Conservation (phyloP, 1,139 yeast species). For the Saccharomyces hybrid region DNA sequence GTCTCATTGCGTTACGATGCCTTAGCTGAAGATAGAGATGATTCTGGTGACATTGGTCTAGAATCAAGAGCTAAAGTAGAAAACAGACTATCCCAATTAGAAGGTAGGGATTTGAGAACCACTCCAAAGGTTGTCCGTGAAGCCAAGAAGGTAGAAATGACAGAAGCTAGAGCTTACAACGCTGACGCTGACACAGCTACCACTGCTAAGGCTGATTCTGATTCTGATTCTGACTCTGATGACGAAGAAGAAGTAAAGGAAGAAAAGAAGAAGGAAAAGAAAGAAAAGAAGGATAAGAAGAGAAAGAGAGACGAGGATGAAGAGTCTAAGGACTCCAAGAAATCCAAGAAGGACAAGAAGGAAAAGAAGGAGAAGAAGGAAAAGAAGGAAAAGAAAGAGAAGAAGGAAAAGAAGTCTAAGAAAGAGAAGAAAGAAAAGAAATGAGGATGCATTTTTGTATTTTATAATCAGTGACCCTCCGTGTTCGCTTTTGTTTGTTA, state of each 20-base stretch:
- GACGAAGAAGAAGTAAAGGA: slow-evolving; percentile 36
- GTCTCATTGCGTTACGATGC: slow-evolving; percentile 95
- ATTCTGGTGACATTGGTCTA: slow-evolving; percentile 87
- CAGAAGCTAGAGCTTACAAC: slow-evolving; percentile 82
- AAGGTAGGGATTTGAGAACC: slow-evolving; percentile 87
- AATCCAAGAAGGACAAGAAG: slow-evolving; percentile 35
- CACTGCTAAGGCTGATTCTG: slow-evolving; percentile 40
- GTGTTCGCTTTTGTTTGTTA: not conserved
- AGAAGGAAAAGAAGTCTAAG: slow-evolving; percentile 40
- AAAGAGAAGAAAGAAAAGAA: slow-evolving; percentile 21
- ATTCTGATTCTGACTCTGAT: slow-evolving; percentile 36
- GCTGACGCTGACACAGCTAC: slow-evolving; percentile 80
- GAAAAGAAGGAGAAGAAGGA: slow-evolving; percentile 38
- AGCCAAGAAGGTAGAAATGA: slow-evolving; percentile 72
- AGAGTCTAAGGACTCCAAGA: slow-evolving; percentile 38
- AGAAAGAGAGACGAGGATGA: slow-evolving; percentile 35
- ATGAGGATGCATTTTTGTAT: slow-evolving; percentile 1
- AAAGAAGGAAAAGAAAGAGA: slow-evolving; percentile 40
- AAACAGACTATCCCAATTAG: slow-evolving; percentile 86
- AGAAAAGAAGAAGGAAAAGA: slow-evolving; percentile 32
- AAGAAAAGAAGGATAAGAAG: slow-evolving; percentile 36
- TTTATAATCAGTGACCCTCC: slow-evolving; percentile 2
- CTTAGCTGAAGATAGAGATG: slow-evolving; percentile 92
- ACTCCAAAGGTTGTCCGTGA: slow-evolving; percentile 69
- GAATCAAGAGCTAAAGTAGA: slow-evolving; percentile 91